These are phyloP conservation scores for Alternaria alternata DNA, from an alignment of 2,329 filamentous ascomycete genomes.

Conservation along the genomic window DNA sequence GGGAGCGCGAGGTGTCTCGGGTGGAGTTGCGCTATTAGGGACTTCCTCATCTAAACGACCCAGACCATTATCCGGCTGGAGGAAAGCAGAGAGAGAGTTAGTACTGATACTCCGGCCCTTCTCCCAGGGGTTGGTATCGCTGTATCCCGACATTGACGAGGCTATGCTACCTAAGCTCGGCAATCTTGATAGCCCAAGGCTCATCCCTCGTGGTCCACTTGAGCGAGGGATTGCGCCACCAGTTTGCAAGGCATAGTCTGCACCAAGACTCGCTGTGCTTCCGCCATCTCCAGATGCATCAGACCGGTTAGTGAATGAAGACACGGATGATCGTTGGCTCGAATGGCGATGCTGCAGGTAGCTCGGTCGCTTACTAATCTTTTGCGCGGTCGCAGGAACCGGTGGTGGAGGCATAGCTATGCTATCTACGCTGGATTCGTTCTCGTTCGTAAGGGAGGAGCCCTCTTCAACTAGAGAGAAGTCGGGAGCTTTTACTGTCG, in stretches of 20 bases:
- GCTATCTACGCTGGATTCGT: conserved; percentile 43
- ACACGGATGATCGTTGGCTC: conserved; percentile 66
- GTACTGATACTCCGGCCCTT: conserved; percentile 53
- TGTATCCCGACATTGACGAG: conserved; percentile 70
- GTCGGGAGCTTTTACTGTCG: conserved; percentile 50
- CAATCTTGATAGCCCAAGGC: conserved; percentile 72
- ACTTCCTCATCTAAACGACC: conserved; percentile 68
- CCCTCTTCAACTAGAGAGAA: conserved; percentile 41
- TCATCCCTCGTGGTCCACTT: conserved; percentile 52
- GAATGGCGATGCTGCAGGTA: conserved; percentile 64
- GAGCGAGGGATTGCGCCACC: conserved; percentile 72
- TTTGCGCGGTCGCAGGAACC: conserved; percentile 32
- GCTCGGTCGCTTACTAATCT: conserved; percentile 59
- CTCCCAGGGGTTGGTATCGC: conserved; percentile 55
- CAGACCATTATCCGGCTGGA: conserved; percentile 57
- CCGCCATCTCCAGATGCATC: conserved; percentile 66
- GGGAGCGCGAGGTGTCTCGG: conserved; percentile 74
- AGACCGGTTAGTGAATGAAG: conserved; percentile 63
- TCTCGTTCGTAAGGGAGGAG: conserved; percentile 39
- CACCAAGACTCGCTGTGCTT: conserved; percentile 78
- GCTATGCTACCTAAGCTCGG: conserved; percentile 91
- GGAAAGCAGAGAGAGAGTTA: conserved; percentile 42
- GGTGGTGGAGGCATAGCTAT: conserved; percentile 29
- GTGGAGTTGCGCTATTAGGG: conserved; percentile 57
- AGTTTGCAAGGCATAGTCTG: conserved; percentile 83